These are phyloP conservation scores for Xylaria sp. DNA, from an alignment of 2,329 filamentous ascomycete genomes.

Conservation along the genomic window DNA sequence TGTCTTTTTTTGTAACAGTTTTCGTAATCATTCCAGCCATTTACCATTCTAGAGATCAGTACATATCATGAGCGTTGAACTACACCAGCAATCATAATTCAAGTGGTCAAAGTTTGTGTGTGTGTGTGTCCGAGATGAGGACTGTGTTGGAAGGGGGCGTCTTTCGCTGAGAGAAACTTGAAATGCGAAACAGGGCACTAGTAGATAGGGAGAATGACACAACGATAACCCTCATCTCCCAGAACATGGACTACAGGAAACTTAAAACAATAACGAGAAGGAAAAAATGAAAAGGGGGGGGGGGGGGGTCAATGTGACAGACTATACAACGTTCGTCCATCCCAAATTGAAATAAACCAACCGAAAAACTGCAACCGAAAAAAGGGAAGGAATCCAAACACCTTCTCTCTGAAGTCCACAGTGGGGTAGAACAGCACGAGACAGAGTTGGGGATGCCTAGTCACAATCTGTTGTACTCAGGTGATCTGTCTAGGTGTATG, in stretches of 20 bases:
- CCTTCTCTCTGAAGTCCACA: not conserved
- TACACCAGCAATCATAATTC: not conserved
- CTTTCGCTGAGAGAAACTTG: not conserved
- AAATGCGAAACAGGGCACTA: not conserved
- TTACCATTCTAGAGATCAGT: not conserved
- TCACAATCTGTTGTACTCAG: too few relatives aligned
- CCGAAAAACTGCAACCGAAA: not conserved
- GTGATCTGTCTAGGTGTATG: too few relatives aligned
- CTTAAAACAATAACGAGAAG: too few relatives aligned
- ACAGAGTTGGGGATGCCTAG: not conserved
- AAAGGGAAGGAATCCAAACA: not conserved
- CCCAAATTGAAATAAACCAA: not conserved
- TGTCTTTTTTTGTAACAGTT: not conserved
- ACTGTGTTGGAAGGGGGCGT: not conserved
- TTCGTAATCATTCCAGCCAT: not conserved
- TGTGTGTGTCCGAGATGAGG: too few relatives aligned
- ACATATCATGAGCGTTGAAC: not conserved
- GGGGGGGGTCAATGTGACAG: not conserved
- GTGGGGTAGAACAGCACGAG: not conserved
- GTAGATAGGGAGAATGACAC: not conserved
- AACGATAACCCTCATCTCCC: not conserved
- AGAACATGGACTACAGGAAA: not conserved
- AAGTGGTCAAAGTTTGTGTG: not conserved
- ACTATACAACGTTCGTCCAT: not conserved
- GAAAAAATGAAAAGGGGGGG: not conserved